phyloP scores from a whole-genome alignment of 2,329 filamentous ascomycete species.

The Phialemonium atrogriseum region DNA sequence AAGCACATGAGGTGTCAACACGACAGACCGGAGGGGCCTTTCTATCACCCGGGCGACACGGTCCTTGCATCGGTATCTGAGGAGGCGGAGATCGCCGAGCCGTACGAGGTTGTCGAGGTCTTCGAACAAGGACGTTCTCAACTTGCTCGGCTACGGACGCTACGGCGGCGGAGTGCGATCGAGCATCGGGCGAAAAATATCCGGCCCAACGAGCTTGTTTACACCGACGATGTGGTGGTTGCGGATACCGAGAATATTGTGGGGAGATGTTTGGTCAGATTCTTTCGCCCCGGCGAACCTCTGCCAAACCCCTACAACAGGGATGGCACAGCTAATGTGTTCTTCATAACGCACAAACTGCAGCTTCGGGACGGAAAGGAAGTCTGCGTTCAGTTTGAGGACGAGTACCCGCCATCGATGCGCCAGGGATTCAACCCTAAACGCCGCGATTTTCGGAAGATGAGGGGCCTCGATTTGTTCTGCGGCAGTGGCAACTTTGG shows the following conservation, averaged over 20 bases:
- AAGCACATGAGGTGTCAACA: constrained; percentile 47
- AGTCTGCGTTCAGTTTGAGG: constrained; percentile 25
- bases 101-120: constrained; percentile 46
- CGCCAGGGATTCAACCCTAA: constrained; percentile 48
- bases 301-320: constrained; percentile 58
- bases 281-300: constrained; percentile 32
- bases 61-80: constrained; percentile 37
- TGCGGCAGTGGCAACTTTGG: constrained; percentile 74
- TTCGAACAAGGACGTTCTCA: constrained; percentile 16
- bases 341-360: constrained; percentile 47
- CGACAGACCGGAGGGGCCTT: constrained; percentile 2
- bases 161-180: constrained; percentile 40
- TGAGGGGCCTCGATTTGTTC: constrained; percentile 63
- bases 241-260: constrained; percentile 33
- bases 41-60: constrained; percentile 48
- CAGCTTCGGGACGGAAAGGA: constrained; percentile 12
- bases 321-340: constrained; percentile 57
- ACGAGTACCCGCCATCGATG: constrained; percentile 25
- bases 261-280: constrained; percentile 51
- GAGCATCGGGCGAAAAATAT: constrained; percentile 23
- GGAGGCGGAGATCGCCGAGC: constrained; percentile 38
- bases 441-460: constrained; percentile 20
- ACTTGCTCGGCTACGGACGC: constrained; percentile 36
- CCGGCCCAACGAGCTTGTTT: constrained; percentile 50
- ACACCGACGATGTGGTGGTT: constrained; percentile 35